These are phyloP conservation scores for Lactifluus subvellereus DNA, from an alignment of 768 basidiomycete genomes.

Conservation along the genomic window DNA sequence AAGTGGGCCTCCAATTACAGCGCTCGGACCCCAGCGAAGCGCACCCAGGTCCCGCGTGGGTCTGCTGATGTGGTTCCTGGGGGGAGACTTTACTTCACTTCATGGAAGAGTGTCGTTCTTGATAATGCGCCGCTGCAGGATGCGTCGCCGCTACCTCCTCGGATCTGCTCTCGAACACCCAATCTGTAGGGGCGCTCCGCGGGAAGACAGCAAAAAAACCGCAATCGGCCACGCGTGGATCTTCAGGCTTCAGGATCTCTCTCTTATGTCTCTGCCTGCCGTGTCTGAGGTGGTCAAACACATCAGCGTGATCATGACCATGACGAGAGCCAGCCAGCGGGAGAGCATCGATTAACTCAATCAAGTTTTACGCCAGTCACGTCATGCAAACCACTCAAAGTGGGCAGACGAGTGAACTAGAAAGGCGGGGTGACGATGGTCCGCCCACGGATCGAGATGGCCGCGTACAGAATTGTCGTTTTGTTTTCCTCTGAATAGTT, in stretches of 20 bases:
- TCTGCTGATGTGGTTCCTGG: background rate
- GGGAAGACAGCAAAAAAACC: background rate
- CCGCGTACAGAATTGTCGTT: background rate
- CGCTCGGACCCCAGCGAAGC: too few relatives aligned
- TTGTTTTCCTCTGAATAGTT: background rate
- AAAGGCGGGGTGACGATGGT: background rate
- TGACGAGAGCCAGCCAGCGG: background rate
- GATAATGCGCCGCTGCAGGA: background rate
- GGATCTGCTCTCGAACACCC: background rate
- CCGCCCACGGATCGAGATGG: background rate
- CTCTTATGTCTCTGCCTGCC: background rate
- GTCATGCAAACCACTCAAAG: background rate
- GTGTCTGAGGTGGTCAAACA: background rate
- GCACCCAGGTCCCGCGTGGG: background rate
- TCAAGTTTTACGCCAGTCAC: background rate
- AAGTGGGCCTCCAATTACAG: background rate
- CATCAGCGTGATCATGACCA: background rate
- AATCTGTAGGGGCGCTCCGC: background rate
- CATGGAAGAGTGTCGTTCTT: background rate
- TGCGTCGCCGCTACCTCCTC: background rate
- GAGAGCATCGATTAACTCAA: too few relatives aligned
- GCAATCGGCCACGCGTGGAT: background rate
- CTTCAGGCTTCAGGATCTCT: too few relatives aligned
- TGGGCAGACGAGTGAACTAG: background rate
- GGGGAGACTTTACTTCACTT: background rate